Evolutionary conservation across 75 land plant genomes (phyloP), one percentile per base, ranked within the genome.

Genomic region (Selaginella moellendorffii): DNA sequence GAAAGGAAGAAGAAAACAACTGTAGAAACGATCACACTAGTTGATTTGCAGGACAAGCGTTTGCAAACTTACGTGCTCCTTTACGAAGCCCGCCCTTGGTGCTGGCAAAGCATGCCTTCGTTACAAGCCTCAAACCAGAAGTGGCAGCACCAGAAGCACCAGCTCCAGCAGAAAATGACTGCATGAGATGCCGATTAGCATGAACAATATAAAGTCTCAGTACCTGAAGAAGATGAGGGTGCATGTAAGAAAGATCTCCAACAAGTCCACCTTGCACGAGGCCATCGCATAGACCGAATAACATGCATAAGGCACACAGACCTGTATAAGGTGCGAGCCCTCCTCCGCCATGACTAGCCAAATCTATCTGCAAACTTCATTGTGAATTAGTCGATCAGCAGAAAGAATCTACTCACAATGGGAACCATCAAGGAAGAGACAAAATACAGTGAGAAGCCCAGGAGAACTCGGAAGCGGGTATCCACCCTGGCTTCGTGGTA

Each of bases 61-160:
- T 5, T 56, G 59, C n/a, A 56, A 8, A 21, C 23, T 56, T 56
- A 56, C 59, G 24, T 56, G 59, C 59, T 56, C 59, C 59, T 56
- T 56, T 56, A 25, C 59, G 59, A 21, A 56, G 24, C n/a, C 59
- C 59, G 9, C n/a, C 59, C n/a, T n/a, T 24, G 5, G 59, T 21
- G n/a, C 23, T 19, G 5, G 59, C 17, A 56, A 56, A 56, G 5
- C 8, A 8, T 56, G 59, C 59, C 59, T 56, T 56, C 8, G 59
- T 56, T 5, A 56, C 24, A 21, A 56, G 25, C 8, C 59, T 5
- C n/a, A 56, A 25, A 9, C 5, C n/a, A 21, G 59, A 56, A 19
- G 59, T 56, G 5, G 59, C 59, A 56, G 24, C 59, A 56, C 59
- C 59, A 56, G 59, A 56, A 56, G 59, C 59, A 56, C 23, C 21